Evolutionary conservation across 768 basidiomycete genomes (phyloP).

Genomic region (Suillus bovinus): DNA sequence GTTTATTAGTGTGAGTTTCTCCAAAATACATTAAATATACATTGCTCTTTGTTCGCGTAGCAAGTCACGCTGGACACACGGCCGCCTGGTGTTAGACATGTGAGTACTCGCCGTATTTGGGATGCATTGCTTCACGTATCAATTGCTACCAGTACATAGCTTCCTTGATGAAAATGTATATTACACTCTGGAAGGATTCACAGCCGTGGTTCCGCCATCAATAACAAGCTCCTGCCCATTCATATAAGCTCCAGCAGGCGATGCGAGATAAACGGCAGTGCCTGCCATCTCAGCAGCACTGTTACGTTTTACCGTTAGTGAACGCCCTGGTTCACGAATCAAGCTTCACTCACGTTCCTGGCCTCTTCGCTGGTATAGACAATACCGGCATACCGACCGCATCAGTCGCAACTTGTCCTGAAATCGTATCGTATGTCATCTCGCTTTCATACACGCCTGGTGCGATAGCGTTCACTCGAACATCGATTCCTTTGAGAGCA

Average conservation of each 20-base stretch:
- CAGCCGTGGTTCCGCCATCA: constrained; percentile 72
- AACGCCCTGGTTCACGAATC: background rate
- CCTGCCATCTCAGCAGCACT: constrained; percentile 78
- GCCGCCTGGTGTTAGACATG: background rate
- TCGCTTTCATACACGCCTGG: constrained; percentile 78
- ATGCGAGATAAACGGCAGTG: constrained; percentile 73
- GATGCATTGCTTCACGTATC: background rate
- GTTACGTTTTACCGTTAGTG: constrained; percentile 12
- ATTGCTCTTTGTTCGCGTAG: background rate
- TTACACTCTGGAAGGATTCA: constrained; percentile 63
- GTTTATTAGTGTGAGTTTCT: background rate
- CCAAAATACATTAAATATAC: background rate
- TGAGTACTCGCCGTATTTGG: background rate
- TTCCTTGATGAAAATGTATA: background rate
- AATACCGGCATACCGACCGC: constrained; percentile 57
- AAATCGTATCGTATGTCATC: constrained; percentile 60
- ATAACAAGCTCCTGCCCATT: constrained; percentile 79
- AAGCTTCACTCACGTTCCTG: constrained; percentile 59
- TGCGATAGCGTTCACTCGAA: constrained; percentile 74
- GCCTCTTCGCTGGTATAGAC: constrained; percentile 60
- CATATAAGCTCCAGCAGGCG: constrained; percentile 69
- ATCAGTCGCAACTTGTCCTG: constrained; percentile 47
- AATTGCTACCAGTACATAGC: background rate
- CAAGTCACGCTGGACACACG: background rate
- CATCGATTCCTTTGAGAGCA: constrained; percentile 62